Evolutionary conservation across 106 monocot genomes (phyloP), one percentile per base, ranked within the genome.

Genomic region (Dioscorea zingiberensis): DNA sequence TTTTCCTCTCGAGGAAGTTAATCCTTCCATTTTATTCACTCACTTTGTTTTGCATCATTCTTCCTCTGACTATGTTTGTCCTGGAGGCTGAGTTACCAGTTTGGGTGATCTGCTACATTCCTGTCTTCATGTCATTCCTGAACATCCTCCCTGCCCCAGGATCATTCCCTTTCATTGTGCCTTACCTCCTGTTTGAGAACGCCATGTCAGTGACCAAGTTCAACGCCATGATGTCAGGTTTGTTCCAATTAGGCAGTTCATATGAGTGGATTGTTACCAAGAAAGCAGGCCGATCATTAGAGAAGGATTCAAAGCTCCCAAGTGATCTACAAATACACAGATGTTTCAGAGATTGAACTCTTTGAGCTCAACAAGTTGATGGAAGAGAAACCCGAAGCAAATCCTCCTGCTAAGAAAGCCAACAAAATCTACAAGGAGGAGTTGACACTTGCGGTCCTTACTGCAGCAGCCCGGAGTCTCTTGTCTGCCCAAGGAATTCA

Each of bases 21-120:
- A 77, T 91, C n/a, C 91, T 91, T 67, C 91, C 91, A 62, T 84
- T 91, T 63, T 81, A 91, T 67, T 91, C 91, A 0, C 87, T 91
- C 81, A 78, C 76, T 58, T 63, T 91, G 25, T 84, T 86, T 27
- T 86, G 86, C 62, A 57, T 86, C 47, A 86, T 86, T 25, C 77
- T 85, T n/a, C 84, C 84, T 18, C 58, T 80, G 13, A 85, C 80
- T 25, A 85, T 85, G 84, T 86, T 86, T 54, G 78, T 86, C 8
- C 86, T 82, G 1, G 86, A 86, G 56, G 82, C 86, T 25, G 82
- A 86, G 45, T 55, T 86, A n/a, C 86, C 86, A 0, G 44, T 76
- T 48, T 86, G 86, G 86, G 76, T 86, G 25, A 73, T 82, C 49
- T 86, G 81, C 48, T 82, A 86, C 44, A 60, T 86, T 8, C 86